Evolutionary conservation across 495 filamentous ascomycete genomes (phyloP).

Genomic region (Aspergillus diversus): DNA sequence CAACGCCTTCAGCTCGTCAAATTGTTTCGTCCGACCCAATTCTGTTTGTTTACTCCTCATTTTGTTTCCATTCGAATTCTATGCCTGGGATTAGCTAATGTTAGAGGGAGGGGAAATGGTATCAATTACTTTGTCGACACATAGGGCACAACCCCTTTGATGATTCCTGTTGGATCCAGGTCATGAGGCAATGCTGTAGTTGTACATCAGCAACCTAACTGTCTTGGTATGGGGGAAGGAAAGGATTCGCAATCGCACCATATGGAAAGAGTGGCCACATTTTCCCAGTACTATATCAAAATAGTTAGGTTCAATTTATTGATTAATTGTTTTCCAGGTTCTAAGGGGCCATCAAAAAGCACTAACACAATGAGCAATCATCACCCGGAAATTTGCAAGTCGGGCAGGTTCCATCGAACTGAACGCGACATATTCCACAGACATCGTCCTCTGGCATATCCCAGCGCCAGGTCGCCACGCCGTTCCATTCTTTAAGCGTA

Average conservation of each 20-base stretch:
- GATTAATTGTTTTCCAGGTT: not conserved
- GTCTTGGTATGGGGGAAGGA: constrained; percentile 23
- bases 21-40: no score
- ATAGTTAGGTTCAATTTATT: constrained; percentile 4
- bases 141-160: constrained; percentile 96
- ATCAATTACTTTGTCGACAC: constrained; percentile 86
- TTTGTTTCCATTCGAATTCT: constrained; percentile 74
- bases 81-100: constrained; percentile 27
- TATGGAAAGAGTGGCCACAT: constrained; percentile 96
- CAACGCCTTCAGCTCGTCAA: constrained; percentile 14
- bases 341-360: not conserved
- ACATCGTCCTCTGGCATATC: constrained; percentile 97
- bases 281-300: constrained; percentile 76
- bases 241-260: constrained; percentile 59
- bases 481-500: constrained; percentile 88
- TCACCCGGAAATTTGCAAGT: constrained; percentile 98
- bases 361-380: constrained; percentile 85
- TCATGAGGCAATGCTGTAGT: constrained; percentile 85
- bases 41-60: constrained; percentile 38
- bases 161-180: constrained; percentile 94
- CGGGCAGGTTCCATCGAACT: constrained; percentile 96
- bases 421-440: constrained; percentile 96
- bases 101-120: not conserved
- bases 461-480: constrained; percentile 95
- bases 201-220: constrained; percentile 6